Evolutionary conservation across 2,329 filamentous ascomycete genomes (phyloP).

Genomic region (Parastagonospora avenae): DNA sequence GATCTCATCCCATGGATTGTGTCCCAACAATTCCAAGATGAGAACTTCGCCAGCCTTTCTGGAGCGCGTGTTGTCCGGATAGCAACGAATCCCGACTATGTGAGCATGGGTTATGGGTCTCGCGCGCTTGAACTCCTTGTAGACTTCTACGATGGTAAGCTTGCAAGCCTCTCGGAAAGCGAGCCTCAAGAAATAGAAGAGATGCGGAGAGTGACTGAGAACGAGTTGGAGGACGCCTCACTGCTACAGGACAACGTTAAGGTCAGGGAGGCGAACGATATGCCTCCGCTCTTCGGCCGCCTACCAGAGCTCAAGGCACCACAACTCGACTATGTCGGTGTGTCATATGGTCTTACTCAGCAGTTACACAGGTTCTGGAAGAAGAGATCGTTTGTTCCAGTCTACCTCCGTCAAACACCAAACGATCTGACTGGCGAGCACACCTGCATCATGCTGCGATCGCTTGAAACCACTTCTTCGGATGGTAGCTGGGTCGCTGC

Average conservation of each 20-base stretch:
- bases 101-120: constrained; percentile 90
- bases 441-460: constrained; percentile 94
- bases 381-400: constrained; percentile 79
- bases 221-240: constrained; percentile 75
- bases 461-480: constrained; percentile 61
- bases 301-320: constrained; percentile 82
- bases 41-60: constrained; percentile 91
- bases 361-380: constrained; percentile 97
- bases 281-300: constrained; percentile 92
- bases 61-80: constrained; percentile 92
- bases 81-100: constrained; percentile 93
- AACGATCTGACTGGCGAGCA: constrained; percentile 98
- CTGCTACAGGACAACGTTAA: constrained; percentile 87
- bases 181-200: constrained; percentile 60
- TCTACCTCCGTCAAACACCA: constrained; percentile 92
- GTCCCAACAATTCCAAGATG: constrained; percentile 97
- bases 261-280: constrained; percentile 84
- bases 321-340: constrained; percentile 87
- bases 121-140: constrained; percentile 84
- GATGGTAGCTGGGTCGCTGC: constrained; percentile 87
- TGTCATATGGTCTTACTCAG: constrained; percentile 89
- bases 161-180: constrained; percentile 80
- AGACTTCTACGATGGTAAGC: constrained; percentile 95
- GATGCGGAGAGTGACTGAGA: constrained; percentile 80
- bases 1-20: constrained; percentile 98